Conservation (phyloP, 208 protist species). For the Entamoeba moshkovskii region DNA sequence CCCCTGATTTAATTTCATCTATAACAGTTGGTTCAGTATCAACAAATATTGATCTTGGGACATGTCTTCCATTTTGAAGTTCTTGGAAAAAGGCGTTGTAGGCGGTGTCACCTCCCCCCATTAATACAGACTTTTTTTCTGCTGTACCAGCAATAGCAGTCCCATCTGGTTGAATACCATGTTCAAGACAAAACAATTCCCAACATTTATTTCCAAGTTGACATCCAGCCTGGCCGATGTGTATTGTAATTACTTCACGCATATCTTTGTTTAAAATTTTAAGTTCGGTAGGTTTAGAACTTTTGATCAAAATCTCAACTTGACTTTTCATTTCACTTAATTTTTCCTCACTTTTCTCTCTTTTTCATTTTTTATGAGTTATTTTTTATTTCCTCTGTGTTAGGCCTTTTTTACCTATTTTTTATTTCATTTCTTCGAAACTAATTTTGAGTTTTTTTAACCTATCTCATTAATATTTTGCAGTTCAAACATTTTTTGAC, state of each 20-base stretch:
- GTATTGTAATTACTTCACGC: constrained; percentile 74
- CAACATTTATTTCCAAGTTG: constrained; percentile 89
- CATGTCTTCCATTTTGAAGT: constrained; percentile 51
- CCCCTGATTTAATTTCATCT: constrained; percentile 36
- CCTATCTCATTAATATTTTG: too few species aligned
- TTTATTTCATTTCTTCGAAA: too few species aligned
- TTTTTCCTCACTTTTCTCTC: too few species aligned
- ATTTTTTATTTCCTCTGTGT: too few species aligned
- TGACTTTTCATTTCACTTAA: too few species aligned
- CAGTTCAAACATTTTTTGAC: too few species aligned
- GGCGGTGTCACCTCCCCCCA: constrained; percentile 61
- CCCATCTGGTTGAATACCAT: constrained; percentile 58
- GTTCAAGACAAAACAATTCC: constrained; percentile 65
- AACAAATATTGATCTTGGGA: constrained; percentile 38
- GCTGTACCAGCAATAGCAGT: not conserved
- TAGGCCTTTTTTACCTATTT: too few species aligned
- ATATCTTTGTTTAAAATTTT: constrained; percentile 35
- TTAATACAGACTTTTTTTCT: constrained; percentile 44
- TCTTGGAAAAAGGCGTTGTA: constrained; percentile 79
- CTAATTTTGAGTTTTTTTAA: too few species aligned
- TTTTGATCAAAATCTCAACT: too few species aligned
- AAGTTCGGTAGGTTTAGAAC: not conserved
- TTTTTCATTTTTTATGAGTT: too few species aligned
- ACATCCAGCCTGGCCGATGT: constrained; percentile 79
- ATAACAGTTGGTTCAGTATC: constrained; percentile 55